Evolutionary conservation across 108 stramenopile species (phyloP).

Genomic region (Phaeodactylum tricornutum): DNA sequence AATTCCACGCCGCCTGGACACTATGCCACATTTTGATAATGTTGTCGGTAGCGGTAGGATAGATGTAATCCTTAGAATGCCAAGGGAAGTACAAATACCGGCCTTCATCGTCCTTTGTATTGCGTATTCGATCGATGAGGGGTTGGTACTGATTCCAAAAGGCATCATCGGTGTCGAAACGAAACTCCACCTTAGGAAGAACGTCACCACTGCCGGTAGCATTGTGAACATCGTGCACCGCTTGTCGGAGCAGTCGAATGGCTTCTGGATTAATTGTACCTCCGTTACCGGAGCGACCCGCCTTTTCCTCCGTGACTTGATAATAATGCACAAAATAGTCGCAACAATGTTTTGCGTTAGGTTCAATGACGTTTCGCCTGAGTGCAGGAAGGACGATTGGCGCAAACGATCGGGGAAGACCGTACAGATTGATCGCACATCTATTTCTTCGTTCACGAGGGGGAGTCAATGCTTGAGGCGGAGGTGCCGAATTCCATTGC

Average conservation of each 20-base stretch:
- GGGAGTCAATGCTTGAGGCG: no score
- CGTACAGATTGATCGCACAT: slow-evolving; percentile 9
- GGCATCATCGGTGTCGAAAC: slow-evolving; percentile 21
- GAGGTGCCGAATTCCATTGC: no score
- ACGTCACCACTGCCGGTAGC: no score
- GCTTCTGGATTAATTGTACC: slow-evolving; percentile 29
- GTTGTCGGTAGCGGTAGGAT: slow-evolving; percentile 15
- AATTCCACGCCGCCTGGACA: slow-evolving; percentile 17
- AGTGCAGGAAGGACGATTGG: slow-evolving; percentile 24
- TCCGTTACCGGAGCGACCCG: slow-evolving; percentile 9
- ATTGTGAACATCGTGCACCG: slow-evolving; percentile 7
- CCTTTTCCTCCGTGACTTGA: slow-evolving; percentile 6
- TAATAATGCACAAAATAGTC: slow-evolving; percentile 30
- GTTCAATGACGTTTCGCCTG: slow-evolving; percentile 15
- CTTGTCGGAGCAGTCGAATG: slow-evolving; percentile 23
- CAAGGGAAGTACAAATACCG: slow-evolving; percentile 25
- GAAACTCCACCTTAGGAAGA: slow-evolving; percentile 18
- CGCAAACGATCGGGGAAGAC: slow-evolving; percentile 18
- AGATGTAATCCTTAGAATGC: slow-evolving; percentile 9
- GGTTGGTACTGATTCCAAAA: slow-evolving; percentile 11
- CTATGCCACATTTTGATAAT: slow-evolving; percentile 22
- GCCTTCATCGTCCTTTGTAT: slow-evolving; percentile 15
- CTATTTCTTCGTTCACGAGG: neutral
- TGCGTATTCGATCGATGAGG: slow-evolving; percentile 13
- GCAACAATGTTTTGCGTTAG: slow-evolving; percentile 21